These are phyloP conservation scores for Bremia lactucae DNA, from an alignment of 352 stramenopile species.

Conservation along the genomic window DNA sequence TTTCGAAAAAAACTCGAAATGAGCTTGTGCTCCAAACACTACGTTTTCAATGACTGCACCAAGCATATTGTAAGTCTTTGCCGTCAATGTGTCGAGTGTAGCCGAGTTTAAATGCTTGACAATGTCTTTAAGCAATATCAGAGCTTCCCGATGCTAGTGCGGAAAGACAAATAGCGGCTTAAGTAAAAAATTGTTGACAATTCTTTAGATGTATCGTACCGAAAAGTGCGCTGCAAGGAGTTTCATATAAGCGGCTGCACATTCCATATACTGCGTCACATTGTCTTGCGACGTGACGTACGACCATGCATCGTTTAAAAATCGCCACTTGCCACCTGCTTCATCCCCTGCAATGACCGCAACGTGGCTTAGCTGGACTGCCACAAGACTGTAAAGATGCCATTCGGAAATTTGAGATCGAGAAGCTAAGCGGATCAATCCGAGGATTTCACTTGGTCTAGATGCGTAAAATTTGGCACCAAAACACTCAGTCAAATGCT, in stretches of 20 bases:
- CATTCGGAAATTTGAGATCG: conserved; percentile 50
- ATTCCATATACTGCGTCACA: conserved; percentile 74
- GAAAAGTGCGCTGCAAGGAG: conserved; percentile 78
- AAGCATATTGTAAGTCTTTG: conserved; percentile 57
- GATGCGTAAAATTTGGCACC: conserved; percentile 43
- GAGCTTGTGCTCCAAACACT: conserved; percentile 54
- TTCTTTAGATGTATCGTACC: conserved; percentile 12
- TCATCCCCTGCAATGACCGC: conserved; percentile 18
- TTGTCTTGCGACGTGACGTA: conserved; percentile 63
- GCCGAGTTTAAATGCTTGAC: conserved; percentile 68
- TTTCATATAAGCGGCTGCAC: conserved; percentile 75
- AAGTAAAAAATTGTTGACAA: background rate
- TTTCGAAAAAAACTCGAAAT: conserved; percentile 61
- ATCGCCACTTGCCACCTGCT: conserved; percentile 48
- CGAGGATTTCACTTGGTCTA: conserved; percentile 45
- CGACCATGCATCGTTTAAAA: conserved; percentile 81
- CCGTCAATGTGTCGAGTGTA: conserved; percentile 39
- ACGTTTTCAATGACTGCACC: conserved; percentile 70
- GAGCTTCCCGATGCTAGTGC: conserved; percentile 49
- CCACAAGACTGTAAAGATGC: conserved; percentile 63
- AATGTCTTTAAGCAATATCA: conserved; percentile 81
- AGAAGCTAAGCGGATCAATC: conserved; percentile 50
- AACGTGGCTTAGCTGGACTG: conserved; percentile 40
- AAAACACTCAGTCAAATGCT: conserved; percentile 78
- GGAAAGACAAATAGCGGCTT: conserved; percentile 1